These are phyloP conservation scores for Kluyveromyces starmeri DNA, from an alignment of 805 yeast genomes.

Conservation along the genomic window DNA sequence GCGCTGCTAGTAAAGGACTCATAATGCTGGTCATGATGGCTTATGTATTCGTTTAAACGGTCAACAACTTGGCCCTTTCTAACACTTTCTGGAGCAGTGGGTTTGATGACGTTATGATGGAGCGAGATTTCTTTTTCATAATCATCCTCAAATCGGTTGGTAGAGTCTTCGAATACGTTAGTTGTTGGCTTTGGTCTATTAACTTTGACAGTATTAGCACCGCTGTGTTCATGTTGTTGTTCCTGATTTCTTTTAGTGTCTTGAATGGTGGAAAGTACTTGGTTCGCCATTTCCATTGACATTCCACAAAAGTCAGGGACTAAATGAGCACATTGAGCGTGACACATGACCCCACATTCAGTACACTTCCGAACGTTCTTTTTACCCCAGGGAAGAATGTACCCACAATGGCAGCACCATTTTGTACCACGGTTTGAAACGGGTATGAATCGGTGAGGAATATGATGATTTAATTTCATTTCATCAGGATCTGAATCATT, in stretches of 20 bases:
- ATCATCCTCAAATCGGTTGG: neutral
- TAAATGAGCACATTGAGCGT: constrained; percentile 81
- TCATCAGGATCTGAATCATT: constrained; percentile 64
- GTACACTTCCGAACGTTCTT: constrained; percentile 87
- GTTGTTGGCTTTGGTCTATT: constrained; percentile 8
- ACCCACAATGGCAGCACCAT: constrained; percentile 99
- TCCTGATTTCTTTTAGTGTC: constrained; percentile 44
- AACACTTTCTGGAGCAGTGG: constrained; percentile 4
- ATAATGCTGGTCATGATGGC: constrained; percentile 20
- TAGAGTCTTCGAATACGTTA: neutral
- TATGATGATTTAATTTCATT: constrained; percentile 83
- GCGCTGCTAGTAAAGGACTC: constrained; percentile 21
- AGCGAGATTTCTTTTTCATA: neutral
- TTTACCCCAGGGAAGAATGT: constrained; percentile 88
- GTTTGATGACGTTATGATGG: neutral
- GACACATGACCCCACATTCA: constrained; percentile 93
- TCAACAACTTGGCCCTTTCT: constrained; percentile 10
- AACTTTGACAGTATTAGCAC: constrained; percentile 8
- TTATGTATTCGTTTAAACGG: constrained; percentile 21
- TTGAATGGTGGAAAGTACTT: constrained; percentile 75
- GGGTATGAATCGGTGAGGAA: constrained; percentile 95
- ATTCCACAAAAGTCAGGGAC: constrained; percentile 99
- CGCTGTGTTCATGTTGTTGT: constrained; percentile 21
- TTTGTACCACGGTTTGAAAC: constrained; percentile 88
- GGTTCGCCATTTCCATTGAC: constrained; percentile 95